Percentiles rank a stretch among this genome's conserved stretches.
phyloP scores from a whole-genome alignment of 495 filamentous ascomycete species.

The Oleoguttula mirabilis region DNA sequence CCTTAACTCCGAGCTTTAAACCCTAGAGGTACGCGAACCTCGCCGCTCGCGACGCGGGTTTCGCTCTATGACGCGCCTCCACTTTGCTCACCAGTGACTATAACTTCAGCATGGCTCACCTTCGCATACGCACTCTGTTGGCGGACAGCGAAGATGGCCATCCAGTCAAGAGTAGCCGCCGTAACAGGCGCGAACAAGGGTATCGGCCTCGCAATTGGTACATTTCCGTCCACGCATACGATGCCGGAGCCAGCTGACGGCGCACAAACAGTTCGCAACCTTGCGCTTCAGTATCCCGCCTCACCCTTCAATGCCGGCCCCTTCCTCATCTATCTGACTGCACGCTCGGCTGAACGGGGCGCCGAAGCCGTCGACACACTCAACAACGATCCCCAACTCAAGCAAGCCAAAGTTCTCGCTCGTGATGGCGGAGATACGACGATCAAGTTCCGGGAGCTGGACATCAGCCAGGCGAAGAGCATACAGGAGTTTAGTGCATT shows the following conservation, averaged over 20 bases:
- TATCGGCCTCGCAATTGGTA: constrained; percentile 26
- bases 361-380: constrained; percentile 33
- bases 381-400: constrained; percentile 31
- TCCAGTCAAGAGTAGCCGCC: constrained; percentile 22
- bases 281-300: constrained; percentile 37
- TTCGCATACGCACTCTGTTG: no score
- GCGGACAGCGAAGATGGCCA: no score
- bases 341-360: constrained; percentile 33
- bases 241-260: no score
- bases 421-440: constrained; percentile 34
- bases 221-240: no score
- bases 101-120: no score
- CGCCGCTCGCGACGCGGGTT: no score
- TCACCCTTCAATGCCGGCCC: constrained; percentile 34
- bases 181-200: constrained; percentile 38
- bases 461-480: constrained; percentile 34
- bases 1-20: no score
- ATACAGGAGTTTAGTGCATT: constrained; percentile 31
- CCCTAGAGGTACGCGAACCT: no score
- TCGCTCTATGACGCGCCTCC: no score
- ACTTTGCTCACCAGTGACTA: no score
- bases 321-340: constrained; percentile 41
- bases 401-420: constrained; percentile 31
- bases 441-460: constrained; percentile 34
- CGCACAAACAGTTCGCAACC: constrained; percentile 27